A percentile compares a stretch with the other conserved stretches of the same genome.
Conservation (phyloP, 2,329 filamentous ascomycete species). For the Aspergillus sclerotialis region DNA sequence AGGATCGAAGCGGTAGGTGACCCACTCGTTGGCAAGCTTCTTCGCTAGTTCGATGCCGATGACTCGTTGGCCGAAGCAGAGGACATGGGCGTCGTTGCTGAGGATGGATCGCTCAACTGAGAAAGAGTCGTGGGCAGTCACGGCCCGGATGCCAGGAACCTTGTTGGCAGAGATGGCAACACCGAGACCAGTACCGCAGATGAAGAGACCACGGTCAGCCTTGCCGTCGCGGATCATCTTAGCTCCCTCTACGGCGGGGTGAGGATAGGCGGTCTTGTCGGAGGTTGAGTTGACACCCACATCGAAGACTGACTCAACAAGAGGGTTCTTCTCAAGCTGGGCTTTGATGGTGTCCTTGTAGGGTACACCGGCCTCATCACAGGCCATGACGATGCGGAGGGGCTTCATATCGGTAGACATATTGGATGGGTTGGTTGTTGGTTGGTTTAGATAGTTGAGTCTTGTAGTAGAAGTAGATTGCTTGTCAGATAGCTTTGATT, state of each 20-base stretch:
- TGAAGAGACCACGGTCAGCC: conserved; percentile 67
- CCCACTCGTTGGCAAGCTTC: conserved; percentile 71
- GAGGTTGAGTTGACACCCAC: conserved; percentile 60
- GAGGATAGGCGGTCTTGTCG: conserved; percentile 78
- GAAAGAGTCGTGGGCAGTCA: conserved; percentile 83
- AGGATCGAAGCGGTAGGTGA: conserved; percentile 74
- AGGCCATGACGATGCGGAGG: conserved; percentile 56
- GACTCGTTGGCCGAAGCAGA: conserved; percentile 80
- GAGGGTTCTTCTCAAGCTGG: conserved; percentile 60
- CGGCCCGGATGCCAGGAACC: conserved; percentile 74
- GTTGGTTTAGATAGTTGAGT: conserved; percentile 2
- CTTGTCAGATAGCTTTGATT: too few species aligned
- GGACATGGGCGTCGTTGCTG: conserved; percentile 79
- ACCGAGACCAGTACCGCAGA: conserved; percentile 81
- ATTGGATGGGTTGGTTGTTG: conserved; percentile 6
- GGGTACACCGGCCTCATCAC: conserved; percentile 64
- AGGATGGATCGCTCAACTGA: conserved; percentile 72
- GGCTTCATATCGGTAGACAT: conserved; percentile 31
- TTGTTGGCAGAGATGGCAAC: conserved; percentile 90
- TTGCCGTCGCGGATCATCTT: conserved; percentile 42
- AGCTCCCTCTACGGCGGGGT: conserved; percentile 68
- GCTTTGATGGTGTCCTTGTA: conserved; percentile 75
- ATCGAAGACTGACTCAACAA: conserved; percentile 63
- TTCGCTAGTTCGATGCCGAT: conserved; percentile 74
- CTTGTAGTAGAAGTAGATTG: too few species aligned